These are phyloP conservation scores for Russula vinacea DNA, from an alignment of 768 basidiomycete genomes.

Conservation along the genomic window DNA sequence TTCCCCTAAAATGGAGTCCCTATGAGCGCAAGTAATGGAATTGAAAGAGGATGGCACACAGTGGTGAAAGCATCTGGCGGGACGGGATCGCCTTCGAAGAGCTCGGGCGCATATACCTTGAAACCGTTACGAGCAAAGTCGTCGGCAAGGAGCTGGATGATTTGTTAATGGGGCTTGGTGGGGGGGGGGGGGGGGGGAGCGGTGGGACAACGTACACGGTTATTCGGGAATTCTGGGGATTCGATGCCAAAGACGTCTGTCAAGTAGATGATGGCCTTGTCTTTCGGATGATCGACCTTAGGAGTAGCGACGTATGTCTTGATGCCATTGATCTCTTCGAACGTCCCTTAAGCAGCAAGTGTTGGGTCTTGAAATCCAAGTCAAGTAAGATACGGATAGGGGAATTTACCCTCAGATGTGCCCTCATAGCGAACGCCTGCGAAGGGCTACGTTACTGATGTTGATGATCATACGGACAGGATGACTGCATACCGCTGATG, in stretches of 20 bases:
- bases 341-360: slow-evolving; percentile 33
- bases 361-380: background rate
- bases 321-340: slow-evolving; percentile 39
- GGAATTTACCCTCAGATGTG: slow-evolving; percentile 36
- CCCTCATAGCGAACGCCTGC: slow-evolving; percentile 40
- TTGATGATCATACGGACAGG: background rate
- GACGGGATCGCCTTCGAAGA: slow-evolving; percentile 33
- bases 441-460: background rate
- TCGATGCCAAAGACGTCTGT: slow-evolving; percentile 41
- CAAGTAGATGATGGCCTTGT: slow-evolving; percentile 44
- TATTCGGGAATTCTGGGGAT: slow-evolving; percentile 36
- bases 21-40: background rate
- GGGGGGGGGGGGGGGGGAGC: background rate
- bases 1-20: background rate
- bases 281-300: slow-evolving; percentile 39
- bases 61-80: slow-evolving; percentile 27
- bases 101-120: slow-evolving; percentile 28
- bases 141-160: slow-evolving; percentile 43
- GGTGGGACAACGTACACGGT: slow-evolving; percentile 28
- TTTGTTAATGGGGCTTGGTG: no score
- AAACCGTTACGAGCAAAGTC: slow-evolving; percentile 44
- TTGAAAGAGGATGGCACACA: slow-evolving; percentile 18
- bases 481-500: slow-evolving; percentile 44
- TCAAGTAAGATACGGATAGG: background rate
- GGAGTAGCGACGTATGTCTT: slow-evolving; percentile 45